Evolutionary conservation across 139 green algal species (phyloP).

Genomic region (Haematococcus lacustris): DNA sequence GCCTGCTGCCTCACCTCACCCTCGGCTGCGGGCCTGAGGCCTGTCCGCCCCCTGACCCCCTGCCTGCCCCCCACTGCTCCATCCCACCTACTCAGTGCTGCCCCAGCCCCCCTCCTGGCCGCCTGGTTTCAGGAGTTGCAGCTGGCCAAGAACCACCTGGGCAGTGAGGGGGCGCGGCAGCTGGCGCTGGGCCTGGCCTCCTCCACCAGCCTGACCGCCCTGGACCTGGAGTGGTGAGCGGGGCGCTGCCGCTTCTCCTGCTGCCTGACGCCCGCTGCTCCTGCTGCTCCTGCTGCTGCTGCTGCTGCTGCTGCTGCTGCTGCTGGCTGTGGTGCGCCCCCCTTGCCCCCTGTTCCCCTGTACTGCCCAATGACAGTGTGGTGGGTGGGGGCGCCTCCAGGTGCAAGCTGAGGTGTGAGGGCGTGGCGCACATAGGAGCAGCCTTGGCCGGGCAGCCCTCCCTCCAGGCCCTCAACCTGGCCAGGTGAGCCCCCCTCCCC

Average conservation of each 20-base stretch:
- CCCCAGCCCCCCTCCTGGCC: not conserved
- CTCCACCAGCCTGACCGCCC: conserved; percentile 5
- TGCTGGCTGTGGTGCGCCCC: not conserved
- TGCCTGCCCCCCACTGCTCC: not conserved
- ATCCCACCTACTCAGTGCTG: not conserved
- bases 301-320: not conserved
- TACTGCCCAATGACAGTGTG: no score
- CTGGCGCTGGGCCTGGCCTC: conserved; percentile 12
- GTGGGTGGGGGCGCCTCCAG: no score
- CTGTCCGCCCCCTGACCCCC: not conserved
- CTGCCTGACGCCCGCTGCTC: not conserved
- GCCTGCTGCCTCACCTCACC: not conserved
- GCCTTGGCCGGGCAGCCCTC: conserved; percentile 15
- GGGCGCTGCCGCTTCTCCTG: not conserved
- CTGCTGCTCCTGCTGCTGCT: not conserved
- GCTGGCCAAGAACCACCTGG: conserved; percentile 19
- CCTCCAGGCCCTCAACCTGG: conserved; percentile 24
- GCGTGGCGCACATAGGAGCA: conserved; percentile 16
- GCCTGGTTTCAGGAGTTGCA: conserved; percentile 14
- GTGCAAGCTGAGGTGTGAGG: conserved; percentile 39
- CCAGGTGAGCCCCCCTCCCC: conserved; percentile 1
- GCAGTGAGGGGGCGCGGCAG: conserved; percentile 23
- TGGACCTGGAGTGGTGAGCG: conserved; percentile 8
- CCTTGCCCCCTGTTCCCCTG: no score
- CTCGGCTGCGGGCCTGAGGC: not conserved